Percentiles rank a stretch among this genome's conserved stretches.
phyloP scores from a whole-genome alignment of 2,329 filamentous ascomycete species.

The Fonsecaea erecta region DNA sequence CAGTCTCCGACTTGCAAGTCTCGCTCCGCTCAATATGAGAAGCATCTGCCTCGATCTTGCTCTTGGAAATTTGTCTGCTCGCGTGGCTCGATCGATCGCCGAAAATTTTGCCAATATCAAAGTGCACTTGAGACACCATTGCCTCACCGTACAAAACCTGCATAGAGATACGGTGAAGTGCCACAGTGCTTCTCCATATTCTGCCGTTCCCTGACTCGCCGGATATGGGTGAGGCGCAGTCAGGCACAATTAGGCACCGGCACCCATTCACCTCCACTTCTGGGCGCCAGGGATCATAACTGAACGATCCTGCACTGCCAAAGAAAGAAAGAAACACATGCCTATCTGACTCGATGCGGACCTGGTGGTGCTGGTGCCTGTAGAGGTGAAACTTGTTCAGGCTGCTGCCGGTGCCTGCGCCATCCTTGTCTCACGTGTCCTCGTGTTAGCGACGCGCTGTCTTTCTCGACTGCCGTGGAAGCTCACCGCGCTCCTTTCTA shows the following conservation, averaged over 20 bases:
- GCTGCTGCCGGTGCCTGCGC: slow-evolving; percentile 14
- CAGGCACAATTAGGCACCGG: slow-evolving; percentile 3
- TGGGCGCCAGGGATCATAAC: too few relatives aligned
- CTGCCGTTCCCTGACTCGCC: background rate
- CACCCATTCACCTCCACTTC: slow-evolving; percentile 1
- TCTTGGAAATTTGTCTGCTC: background rate
- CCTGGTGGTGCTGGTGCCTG: slow-evolving; percentile 13
- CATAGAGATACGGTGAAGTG: background rate
- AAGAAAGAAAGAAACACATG: background rate
- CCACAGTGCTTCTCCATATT: too few relatives aligned
- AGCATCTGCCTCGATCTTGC: slow-evolving; percentile 11
- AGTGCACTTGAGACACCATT: background rate
- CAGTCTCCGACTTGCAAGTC: slow-evolving; percentile 16
- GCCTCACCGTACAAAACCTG: background rate
- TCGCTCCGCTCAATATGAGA: slow-evolving; percentile 9
- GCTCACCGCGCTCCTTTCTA: background rate
- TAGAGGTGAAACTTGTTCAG: slow-evolving; percentile 8
- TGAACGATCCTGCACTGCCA: background rate
- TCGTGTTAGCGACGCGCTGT: background rate
- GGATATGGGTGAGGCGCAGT: too few relatives aligned
- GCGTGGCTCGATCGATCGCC: background rate
- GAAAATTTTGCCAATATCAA: slow-evolving; percentile 11
- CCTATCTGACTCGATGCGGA: background rate
- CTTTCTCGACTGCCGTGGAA: background rate
- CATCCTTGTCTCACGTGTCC: background rate